Base-by-base conservation (phyloP, 495 filamentous ascomycete species). In the Penicillium cataractarum region DNA sequence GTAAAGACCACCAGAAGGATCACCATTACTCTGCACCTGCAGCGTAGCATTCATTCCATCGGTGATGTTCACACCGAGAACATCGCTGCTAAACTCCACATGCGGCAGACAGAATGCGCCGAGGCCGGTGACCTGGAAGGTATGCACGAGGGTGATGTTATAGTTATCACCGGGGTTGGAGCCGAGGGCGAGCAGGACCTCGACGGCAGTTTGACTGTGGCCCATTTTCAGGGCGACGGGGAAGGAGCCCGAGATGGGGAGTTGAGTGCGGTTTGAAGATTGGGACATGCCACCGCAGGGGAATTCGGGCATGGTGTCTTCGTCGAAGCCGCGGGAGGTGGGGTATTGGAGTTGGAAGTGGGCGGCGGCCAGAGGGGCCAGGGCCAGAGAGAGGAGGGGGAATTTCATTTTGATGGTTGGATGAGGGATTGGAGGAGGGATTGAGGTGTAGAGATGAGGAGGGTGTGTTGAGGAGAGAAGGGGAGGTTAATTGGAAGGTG, bases 301-400 rank as follows among this genome's bases (percentile, higher is more conserved):
- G 63, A 83, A 84, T 15, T 67, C 73, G 60, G 57, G 39, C 56
- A 86, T 77, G 4, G 66, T 75, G 56, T 81, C 78, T 46, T 85
- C 81, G 54, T 84, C 69, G 65, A 82, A 80, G 22, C 85, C 88
- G 35, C 85, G 82, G 51, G 78, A 73, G 8, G 79, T 57, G 2
- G 88, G 88, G 63, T 78, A 90, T 39, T 73, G 64, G 59, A 90
- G 82, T 6, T 75, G 67, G 78, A 89, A 90, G 70, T 90, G 88
- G 10, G 88, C 87, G 50, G 78, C 71, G 21, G 73, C 74, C 32
- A 85, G 63, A 52, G 79, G 70, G 31, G 73, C 63, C 58, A 82
- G 69, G 35, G 74, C 33, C 21, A 77, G 57, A 55, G 68, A 51
- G 26, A 75, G 60, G 39, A 73, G 37, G 19, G 68, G 55, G 59